phyloP scores from a whole-genome alignment of 352 stramenopile species.

The Albugo candida region DNA sequence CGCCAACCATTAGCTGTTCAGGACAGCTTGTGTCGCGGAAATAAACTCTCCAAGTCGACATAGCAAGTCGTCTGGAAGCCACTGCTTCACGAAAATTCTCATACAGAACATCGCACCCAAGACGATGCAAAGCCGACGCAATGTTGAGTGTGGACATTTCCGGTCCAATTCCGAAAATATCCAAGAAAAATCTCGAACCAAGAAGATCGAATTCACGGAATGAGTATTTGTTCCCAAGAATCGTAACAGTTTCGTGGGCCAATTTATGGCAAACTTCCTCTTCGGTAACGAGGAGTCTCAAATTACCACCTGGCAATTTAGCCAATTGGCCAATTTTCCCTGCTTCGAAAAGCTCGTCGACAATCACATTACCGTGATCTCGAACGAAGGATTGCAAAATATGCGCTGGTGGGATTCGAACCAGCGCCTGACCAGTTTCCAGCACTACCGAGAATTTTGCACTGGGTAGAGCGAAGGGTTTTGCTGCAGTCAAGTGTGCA shows the following conservation, averaged over 20 bases:
- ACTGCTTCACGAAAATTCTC: no score
- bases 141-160: not conserved
- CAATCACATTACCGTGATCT: not conserved
- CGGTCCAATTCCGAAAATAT: slow-evolving; percentile 1
- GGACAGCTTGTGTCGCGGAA: no score
- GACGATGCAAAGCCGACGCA: no score
- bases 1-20: no score
- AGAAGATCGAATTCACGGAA: slow-evolving; percentile 8
- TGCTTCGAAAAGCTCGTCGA: not conserved
- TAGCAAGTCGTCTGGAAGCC: no score
- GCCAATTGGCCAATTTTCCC: slow-evolving; percentile 1
- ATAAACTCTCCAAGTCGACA: no score
- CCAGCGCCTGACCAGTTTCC: not conserved
- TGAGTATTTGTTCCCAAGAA: not conserved
- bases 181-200: slow-evolving; percentile 2
- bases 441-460: slow-evolving; percentile 1
- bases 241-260: slow-evolving; percentile 2
- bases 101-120: no score
- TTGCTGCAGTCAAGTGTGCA: not conserved
- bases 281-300: slow-evolving; percentile 1
- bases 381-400: slow-evolving; percentile 3
- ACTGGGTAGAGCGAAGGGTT: not conserved
- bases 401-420: not conserved
- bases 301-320: slow-evolving; percentile 1
- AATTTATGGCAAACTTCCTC: slow-evolving; percentile 1